A percentile compares a stretch with the other conserved stretches of the same genome.
These are phyloP conservation scores for Danielozyma ontarioensis DNA, from an alignment of 805 yeast species.

Conservation along the genomic window DNA sequence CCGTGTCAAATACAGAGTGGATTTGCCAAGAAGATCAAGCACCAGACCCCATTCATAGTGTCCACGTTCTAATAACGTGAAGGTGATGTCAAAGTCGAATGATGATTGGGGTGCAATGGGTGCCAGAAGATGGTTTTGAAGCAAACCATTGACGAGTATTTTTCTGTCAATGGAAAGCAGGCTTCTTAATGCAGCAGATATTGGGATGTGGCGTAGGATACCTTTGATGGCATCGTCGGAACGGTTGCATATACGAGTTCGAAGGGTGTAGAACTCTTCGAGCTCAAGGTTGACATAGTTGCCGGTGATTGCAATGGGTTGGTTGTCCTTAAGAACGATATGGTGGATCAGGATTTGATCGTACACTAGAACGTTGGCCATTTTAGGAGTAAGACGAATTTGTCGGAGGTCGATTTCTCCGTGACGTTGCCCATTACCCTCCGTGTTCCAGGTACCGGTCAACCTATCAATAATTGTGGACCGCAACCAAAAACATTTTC, in stretches of 20 bases:
- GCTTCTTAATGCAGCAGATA: slow-evolving; percentile 17
- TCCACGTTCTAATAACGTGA: slow-evolving; percentile 69
- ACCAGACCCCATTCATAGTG: slow-evolving; percentile 71
- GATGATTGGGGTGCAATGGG: slow-evolving; percentile 40
- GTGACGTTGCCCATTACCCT: slow-evolving; percentile 16
- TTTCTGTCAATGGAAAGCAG: slow-evolving; percentile 45
- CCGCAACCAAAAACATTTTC: slow-evolving; percentile 78
- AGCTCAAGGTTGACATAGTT: slow-evolving; percentile 10
- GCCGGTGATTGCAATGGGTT: slow-evolving; percentile 1
- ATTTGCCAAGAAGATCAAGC: slow-evolving; percentile 20
- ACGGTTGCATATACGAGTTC: slow-evolving; percentile 47
- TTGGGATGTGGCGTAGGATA: slow-evolving; percentile 56
- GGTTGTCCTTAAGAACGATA: slow-evolving; percentile 9
- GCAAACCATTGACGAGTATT: slow-evolving; percentile 66
- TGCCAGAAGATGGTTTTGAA: slow-evolving; percentile 47
- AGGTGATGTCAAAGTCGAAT: slow-evolving; percentile 43
- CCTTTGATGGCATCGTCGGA: slow-evolving; percentile 43
- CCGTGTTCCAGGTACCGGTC: slow-evolving; percentile 60
- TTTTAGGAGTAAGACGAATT: slow-evolving; percentile 54
- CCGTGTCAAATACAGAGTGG: slow-evolving; percentile 16
- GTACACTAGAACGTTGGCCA: slow-evolving; percentile 51
- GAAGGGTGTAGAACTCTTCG: slow-evolving; percentile 50
- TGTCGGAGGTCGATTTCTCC: slow-evolving; percentile 68
- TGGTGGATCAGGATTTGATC: slow-evolving; percentile 44
- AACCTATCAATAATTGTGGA: slow-evolving; percentile 55